phyloP scores from a whole-genome alignment of 176 grass and related monocot species.

The Cocos nucifera region DNA sequence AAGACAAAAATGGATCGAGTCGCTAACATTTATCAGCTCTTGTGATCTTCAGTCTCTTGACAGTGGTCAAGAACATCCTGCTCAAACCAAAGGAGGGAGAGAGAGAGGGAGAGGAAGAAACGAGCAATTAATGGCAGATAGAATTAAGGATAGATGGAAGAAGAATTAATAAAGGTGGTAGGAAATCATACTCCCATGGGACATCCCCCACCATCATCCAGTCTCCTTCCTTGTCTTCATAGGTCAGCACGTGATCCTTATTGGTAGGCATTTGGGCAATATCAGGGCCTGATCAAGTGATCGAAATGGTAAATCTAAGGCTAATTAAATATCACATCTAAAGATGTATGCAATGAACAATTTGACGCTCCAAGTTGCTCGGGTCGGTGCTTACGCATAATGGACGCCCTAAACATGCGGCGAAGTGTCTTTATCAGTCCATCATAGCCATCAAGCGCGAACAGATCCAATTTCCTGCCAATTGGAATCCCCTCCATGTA shows the following conservation, averaged over 20 bases:
- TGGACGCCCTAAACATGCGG: conserved; percentile 46
- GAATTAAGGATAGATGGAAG: neutral
- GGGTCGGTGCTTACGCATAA: conserved; percentile 34
- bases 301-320: too few species aligned
- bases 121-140: neutral
- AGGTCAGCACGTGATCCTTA: conserved; percentile 49
- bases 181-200: conserved; percentile 40
- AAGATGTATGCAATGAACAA: too few species aligned
- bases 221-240: conserved; percentile 28
- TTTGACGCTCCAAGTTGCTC: too few species aligned
- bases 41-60: conserved; percentile 59
- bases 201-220: too few species aligned
- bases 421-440: conserved; percentile 35
- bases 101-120: neutral
- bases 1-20: too few species aligned
- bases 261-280: conserved; percentile 18
- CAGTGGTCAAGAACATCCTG: conserved; percentile 53
- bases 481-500: conserved; percentile 73
- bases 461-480: conserved; percentile 54
- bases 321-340: too few species aligned
- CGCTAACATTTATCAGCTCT: conserved; percentile 39
- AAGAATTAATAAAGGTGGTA: neutral
- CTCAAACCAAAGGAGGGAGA: neutral
- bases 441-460: conserved; percentile 39
- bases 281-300: conserved; percentile 30